Evolutionary conservation across 306 rosid species (phyloP), one percentile per base, ranked within the genome.

Genomic region (Benincasa hispida): DNA sequence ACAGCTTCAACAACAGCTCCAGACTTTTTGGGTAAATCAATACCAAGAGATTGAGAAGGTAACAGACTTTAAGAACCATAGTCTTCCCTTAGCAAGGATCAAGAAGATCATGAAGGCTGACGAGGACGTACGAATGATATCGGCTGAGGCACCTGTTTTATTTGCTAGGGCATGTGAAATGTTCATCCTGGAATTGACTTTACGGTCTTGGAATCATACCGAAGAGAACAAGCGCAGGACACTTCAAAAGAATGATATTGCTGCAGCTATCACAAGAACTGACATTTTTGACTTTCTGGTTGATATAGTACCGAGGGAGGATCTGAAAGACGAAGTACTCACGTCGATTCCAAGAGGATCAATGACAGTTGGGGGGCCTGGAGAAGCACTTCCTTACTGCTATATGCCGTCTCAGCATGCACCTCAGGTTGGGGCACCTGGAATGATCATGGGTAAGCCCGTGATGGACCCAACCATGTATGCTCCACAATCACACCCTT

Each of bases 91-190:
- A 75, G 90, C 92, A 57, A 85, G 90, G 80, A 89, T 89, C 79
- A 89, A 85, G 81, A 89, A 89, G 85, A 86, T 86, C 27, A 88
- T 88, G 89, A 88, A 86, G 82, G 92, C 87, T 5, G 89, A 88
- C 34, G 87, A 89, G 84, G 90, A 89, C 75, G 92, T 89, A 3
- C 76, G 86, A 77, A 85, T 87, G 90, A 89, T 87, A 80, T 87
- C 92, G 3, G 89, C 89, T 11, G 90, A 89, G 87, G 92, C 90
- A 10, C 90, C 89, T 0, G 86, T 87, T 35, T 80, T 87, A 68
- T 87, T 87, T 54, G 90, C 92, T 56, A 83, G 87, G 82, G 92
- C 92, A 6, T 86, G 89, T n/a, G 92, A 88, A 78, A 88, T 88
- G 89, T 88, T 86, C 82, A 86, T 88, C 59, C 28, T 85, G 30